Evolutionary conservation across 108 stramenopile species (phyloP), one percentile per base, ranked within the genome.

Genomic region (Cyclotella sp.): DNA sequence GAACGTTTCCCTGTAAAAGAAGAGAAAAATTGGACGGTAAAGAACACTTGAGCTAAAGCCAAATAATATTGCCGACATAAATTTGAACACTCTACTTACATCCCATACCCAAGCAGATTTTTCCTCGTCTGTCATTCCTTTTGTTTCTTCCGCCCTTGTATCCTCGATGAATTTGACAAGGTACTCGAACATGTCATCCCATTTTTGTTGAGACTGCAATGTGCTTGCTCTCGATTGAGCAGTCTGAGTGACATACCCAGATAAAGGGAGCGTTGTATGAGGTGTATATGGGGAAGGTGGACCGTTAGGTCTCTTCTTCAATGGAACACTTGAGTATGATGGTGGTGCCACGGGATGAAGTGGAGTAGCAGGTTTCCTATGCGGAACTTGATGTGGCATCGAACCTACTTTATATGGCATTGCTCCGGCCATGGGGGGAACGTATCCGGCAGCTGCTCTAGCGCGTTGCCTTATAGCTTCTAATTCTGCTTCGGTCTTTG

Each of bases 181-280:
- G 51, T 87, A 90, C 9, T 89, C 86, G 65, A 91, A 92, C 94
- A 93, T 95, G 30, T 85, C 89, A 53, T 95, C 94, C 94, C 94
- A 95, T 72, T 93, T 93, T 81, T 92, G 92, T 70, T 84, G 87
- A 9, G 91, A 82, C 61, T 79, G 84, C 68, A 76, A 63, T 4
- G 73, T 58, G 39, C 77, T 77, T n/a, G 76, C 26, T 68, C 73
- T 81, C 19, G 78, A 58, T 70, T 51, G 52, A 26, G 52, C 80
- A 66, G 52, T 77, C 70, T 34, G 65, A 70, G 65, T 53, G 78
- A 30, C 79, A 60, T 26, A 86, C 72, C 24, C 24, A 9, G 44
- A 13, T 43, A 30, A 21, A 43, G 42, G n/a, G 14, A 45, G 18
- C 8, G 44, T 10, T n/a, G 22, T 21, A 46, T 44, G 63, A 42